These are phyloP conservation scores for Rachicladosporium sp. DNA, from an alignment of 2,329 filamentous ascomycete genomes.

Conservation along the genomic window DNA sequence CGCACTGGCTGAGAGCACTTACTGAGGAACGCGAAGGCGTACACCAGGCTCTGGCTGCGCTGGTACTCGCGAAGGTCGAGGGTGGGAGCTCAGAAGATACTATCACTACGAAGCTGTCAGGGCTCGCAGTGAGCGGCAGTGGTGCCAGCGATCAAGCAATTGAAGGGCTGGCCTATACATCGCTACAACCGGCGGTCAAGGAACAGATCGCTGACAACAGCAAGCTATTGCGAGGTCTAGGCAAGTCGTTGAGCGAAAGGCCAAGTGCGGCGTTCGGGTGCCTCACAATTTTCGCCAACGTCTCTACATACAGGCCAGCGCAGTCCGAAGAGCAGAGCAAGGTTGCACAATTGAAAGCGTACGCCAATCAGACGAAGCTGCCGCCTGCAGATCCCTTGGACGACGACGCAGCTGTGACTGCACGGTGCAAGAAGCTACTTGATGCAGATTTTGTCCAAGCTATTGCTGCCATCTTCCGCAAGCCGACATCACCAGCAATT, in stretches of 20 bases:
- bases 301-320: conserved; percentile 66
- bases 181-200: conserved; percentile 73
- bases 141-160: conserved; percentile 50
- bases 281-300: conserved; percentile 72
- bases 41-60: conserved; percentile 30
- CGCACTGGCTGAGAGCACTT: conserved; percentile 75
- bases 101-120: conserved; percentile 18
- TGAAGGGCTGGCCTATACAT: conserved; percentile 86
- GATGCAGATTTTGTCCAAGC: conserved; percentile 66
- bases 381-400: conserved; percentile 54
- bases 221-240: conserved; percentile 55
- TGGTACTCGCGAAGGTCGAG: conserved; percentile 44
- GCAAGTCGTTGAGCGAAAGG: conserved; percentile 46
- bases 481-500: conserved; percentile 47
- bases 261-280: conserved; percentile 56
- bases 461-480: conserved; percentile 45
- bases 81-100: conserved; percentile 13
- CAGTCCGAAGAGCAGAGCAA: conserved; percentile 85
- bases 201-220: conserved; percentile 62
- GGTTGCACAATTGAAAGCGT: conserved; percentile 83
- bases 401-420: conserved; percentile 61
- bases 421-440: conserved; percentile 66
- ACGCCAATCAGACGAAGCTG: conserved; percentile 69
- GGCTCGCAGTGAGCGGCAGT: conserved; percentile 22
- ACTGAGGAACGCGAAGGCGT: conserved; percentile 35